Evolutionary conservation across 129 eudicot genomes (phyloP).

Genomic region (Centrapalus pauciflorus): DNA sequence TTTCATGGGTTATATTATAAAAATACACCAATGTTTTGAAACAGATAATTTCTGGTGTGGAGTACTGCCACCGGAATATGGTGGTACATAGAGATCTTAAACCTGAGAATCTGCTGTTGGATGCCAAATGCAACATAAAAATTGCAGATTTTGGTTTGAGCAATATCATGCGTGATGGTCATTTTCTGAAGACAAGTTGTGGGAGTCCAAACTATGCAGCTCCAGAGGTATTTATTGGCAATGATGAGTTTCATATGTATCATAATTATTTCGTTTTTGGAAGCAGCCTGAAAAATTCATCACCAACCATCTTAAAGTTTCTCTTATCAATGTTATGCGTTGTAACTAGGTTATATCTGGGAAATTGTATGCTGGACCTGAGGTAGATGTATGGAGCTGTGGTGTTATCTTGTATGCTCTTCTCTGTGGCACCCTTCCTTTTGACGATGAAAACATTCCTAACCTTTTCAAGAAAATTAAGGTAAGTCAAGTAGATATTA

Average conservation of each 20-base stretch:
- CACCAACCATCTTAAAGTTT: background rate
- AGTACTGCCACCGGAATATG: conserved; percentile 95
- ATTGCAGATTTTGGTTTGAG: conserved; percentile 98
- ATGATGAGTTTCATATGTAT: background rate
- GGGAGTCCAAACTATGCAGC: conserved; percentile 98
- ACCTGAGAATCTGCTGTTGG: conserved; percentile 85
- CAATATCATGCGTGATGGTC: conserved; percentile 95
- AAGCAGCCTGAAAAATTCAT: background rate
- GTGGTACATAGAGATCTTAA: conserved; percentile 96
- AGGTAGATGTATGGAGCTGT: conserved; percentile 98
- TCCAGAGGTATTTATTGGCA: conserved; percentile 61
- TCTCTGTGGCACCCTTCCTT: conserved; percentile 94
- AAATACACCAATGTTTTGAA: conserved; percentile 1
- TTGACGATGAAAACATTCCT: conserved; percentile 93
- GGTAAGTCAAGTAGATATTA: conserved; percentile 27
- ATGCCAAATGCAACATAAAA: conserved; percentile 75
- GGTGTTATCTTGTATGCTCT: conserved; percentile 95
- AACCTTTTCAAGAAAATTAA: conserved; percentile 84
- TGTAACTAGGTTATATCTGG: conserved; percentile 77
- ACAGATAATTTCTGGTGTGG: conserved; percentile 97
- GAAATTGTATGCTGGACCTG: conserved; percentile 95
- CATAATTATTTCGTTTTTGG: background rate
- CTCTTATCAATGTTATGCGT: background rate
- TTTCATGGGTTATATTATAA: background rate
- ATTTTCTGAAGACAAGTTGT: conserved; percentile 86